These are phyloP conservation scores for Kockovaella imperatae DNA, from an alignment of 768 basidiomycete genomes.

Conservation along the genomic window DNA sequence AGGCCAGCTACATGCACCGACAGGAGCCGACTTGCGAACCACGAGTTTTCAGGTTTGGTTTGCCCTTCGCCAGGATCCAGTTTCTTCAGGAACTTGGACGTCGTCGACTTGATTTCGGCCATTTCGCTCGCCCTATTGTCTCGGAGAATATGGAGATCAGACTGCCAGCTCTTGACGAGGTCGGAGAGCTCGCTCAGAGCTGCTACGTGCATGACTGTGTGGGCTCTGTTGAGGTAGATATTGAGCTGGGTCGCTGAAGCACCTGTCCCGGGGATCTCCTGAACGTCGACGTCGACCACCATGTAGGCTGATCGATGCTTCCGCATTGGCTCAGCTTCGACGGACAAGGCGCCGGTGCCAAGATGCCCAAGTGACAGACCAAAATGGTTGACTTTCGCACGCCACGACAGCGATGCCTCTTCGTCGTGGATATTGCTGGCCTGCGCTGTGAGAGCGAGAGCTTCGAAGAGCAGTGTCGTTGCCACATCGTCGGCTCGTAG, in stretches of 20 bases:
- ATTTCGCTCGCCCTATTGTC: slow-evolving; percentile 71
- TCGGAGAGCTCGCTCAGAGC: slow-evolving; percentile 86
- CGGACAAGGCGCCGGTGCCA: slow-evolving; percentile 40
- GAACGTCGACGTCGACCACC: slow-evolving; percentile 59
- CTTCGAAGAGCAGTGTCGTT: slow-evolving; percentile 32
- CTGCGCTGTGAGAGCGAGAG: slow-evolving; percentile 21
- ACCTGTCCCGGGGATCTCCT: slow-evolving; percentile 18
- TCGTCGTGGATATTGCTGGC: slow-evolving; percentile 42
- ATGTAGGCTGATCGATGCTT: slow-evolving; percentile 74
- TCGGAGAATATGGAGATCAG: slow-evolving; percentile 64
- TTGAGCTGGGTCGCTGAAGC: slow-evolving; percentile 41
- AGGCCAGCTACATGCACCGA: slow-evolving; percentile 52
- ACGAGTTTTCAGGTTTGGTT: slow-evolving; percentile 26
- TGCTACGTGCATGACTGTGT: slow-evolving; percentile 89
- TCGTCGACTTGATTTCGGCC: slow-evolving; percentile 73
- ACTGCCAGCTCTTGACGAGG: slow-evolving; percentile 49
- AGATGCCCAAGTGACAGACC: slow-evolving; percentile 72
- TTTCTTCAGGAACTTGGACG: slow-evolving; percentile 57
- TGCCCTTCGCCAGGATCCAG: slow-evolving; percentile 15
- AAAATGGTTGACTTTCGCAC: slow-evolving; percentile 63
- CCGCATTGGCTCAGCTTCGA: slow-evolving; percentile 51
- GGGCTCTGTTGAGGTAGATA: slow-evolving; percentile 62
- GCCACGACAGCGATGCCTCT: slow-evolving; percentile 53
- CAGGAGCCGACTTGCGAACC: slow-evolving; percentile 46
- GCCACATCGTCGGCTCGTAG: slow-evolving; percentile 37